Base-by-base conservation (phyloP, 2,329 filamentous ascomycete species). In the Paecilomyces sp. region DNA sequence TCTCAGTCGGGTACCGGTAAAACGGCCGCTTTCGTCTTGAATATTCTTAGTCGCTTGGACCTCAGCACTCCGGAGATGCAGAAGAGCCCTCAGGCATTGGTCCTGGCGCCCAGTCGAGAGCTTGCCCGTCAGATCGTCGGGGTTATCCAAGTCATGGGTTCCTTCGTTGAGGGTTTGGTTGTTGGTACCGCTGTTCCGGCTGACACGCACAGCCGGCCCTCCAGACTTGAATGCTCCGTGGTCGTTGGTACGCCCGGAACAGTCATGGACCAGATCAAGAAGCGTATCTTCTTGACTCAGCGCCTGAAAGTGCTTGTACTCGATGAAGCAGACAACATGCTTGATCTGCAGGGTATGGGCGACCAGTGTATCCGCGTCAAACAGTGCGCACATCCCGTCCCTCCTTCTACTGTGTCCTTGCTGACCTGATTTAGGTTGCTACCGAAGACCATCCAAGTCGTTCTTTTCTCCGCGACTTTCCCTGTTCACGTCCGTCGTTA, bases 1-100 rank as follows among this genome's bases (percentile, higher is more conserved):
- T 99, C 94, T n/a, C 94, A 99, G 76, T 99, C 94, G 1, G 94
- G 94, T 67, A 99, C 94, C 22, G 94, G 94, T 71, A 99, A 99
- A 81, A 99, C 94, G 0, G 94, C 92, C 22, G 94, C 94, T 24
- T 99, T 99, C 74, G 90, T 94, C 54, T 88, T 96, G 63, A 96
- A 96, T 62, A 89, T 96, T 62, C 83, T 99, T 50, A 90, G 90
- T 60, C 91, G 94, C 63, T 78, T 97, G 71, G 91, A 99, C 70
- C 84, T 92, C 60, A 80, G 71, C 57, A 82, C 84, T 64, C 82
- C 87, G 22, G 78, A 85, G 30, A 81, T 84, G 64, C 69, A 71
- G 53, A 71, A 67, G 55, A 71, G 70, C 2, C 92, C 93, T 1
- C 94, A 99, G 78, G 92, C 92, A 13, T 79, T 99, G 51, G 88